Base-by-base conservation (phyloP, 1,284 basidiomycete species). In the Naganishia liquefaciens region DNA sequence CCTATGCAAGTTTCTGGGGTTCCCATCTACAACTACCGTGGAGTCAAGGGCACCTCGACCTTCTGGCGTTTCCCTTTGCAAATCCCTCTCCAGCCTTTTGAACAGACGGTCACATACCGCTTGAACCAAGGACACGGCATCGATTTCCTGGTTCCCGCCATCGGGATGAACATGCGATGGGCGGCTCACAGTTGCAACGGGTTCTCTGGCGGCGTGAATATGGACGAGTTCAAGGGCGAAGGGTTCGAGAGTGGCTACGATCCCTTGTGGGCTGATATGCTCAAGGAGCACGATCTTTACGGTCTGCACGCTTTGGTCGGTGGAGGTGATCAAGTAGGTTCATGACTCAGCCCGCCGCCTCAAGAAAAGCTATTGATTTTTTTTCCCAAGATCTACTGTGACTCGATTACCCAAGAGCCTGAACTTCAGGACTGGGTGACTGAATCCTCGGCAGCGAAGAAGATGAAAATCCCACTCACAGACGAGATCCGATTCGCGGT, bases 1-100 rank as follows among this genome's bases (percentile, higher is more conserved):
- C 40, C 60, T 13, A 52, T 52, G 53, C 53, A 43, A 37, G 42
- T 50, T 23, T 39, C 51, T 17, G 63, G 63, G n/a, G 37, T 33
- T 33, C 44, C 72, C 4, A 63, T 72, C 23, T 90, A 86, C 80
- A 88, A 89, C 10, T 93, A 94, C 79, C 81, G 83, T 21, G 87
- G 88, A 19, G 78, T 80, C 63, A 83, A 84, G 47, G 80, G 91
- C 17, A 88, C 88, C 0, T 91, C 85, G 74, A 92, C 91, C 1
- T 99, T 99, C 80, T 98, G 93, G 91, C 84, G 96, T 62, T 98
- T 98, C 81, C 84, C 89, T 75, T 85, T 98, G 63, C 85, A 89
- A 70, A 84, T 99, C 63, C 91, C 91, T 5, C 77, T 98, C 9
- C 82, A 84, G 5, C 78, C 82, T 9, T 79, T 82, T 42, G 91